Evolutionary conservation across 768 basidiomycete genomes (phyloP).

Genomic region (Boletus barrowsii): DNA sequence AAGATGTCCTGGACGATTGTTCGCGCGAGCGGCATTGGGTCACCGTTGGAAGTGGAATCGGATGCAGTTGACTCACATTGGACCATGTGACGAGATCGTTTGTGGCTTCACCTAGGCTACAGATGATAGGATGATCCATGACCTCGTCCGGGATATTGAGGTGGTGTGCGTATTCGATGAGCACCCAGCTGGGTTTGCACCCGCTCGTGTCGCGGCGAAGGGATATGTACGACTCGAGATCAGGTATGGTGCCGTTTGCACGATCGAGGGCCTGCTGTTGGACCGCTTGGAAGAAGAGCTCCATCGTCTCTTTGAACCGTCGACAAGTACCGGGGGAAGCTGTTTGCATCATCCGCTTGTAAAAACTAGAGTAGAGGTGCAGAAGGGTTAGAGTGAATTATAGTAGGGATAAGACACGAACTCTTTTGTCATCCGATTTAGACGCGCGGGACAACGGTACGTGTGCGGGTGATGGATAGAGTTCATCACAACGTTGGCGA

Average conservation of each 20-base stretch:
- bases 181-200: conserved; percentile 78
- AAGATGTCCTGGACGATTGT: conserved; percentile 64
- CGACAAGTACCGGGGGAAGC: conserved; percentile 61
- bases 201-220: conserved; percentile 81
- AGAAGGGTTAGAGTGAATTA: background rate
- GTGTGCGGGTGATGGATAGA: conserved; percentile 62
- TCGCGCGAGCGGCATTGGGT: background rate
- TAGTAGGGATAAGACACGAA: conserved; percentile 37
- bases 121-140: conserved; percentile 70
- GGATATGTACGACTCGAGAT: conserved; percentile 77
- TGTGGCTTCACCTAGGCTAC: conserved; percentile 65
- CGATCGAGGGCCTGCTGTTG: conserved; percentile 72
- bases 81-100: conserved; percentile 87
- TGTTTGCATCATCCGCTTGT: conserved; percentile 61
- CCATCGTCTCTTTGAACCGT: conserved; percentile 76
- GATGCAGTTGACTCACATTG: conserved; percentile 52
- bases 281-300: conserved; percentile 78
- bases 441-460: conserved; percentile 52
- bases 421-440: conserved; percentile 73
- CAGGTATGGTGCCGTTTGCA: conserved; percentile 56
- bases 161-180: conserved; percentile 79
- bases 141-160: conserved; percentile 79
- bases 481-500: conserved; percentile 67
- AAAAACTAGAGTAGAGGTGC: conserved; percentile 47
- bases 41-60: background rate